phyloP scores from a whole-genome alignment of 345 rosid genomes.

The Salix udensis region DNA sequence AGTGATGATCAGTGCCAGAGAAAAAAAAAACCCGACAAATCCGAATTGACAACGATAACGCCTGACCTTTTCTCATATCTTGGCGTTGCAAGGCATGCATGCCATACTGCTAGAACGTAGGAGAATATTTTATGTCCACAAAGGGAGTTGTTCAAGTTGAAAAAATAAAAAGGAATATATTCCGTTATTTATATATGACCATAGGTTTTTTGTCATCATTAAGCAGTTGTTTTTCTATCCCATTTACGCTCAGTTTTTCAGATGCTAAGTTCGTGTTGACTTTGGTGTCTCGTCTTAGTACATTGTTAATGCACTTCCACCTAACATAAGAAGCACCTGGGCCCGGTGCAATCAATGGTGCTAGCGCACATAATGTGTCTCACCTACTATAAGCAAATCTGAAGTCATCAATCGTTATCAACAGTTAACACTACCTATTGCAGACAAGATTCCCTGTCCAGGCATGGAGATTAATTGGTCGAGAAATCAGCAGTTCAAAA shows the following conservation, averaged over 20 bases:
- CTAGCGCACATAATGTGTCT: not conserved
- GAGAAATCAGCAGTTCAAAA: not conserved
- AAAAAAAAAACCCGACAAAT: not conserved
- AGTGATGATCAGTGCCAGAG: not conserved
- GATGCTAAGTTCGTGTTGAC: not conserved
- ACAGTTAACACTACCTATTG: not conserved
- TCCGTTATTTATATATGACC: not conserved
- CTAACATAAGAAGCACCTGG: not conserved
- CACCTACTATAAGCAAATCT: not conserved
- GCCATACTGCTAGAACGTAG: not conserved
- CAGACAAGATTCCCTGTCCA: not conserved
- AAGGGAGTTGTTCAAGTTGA: not conserved
- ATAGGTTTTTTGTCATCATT: not conserved
- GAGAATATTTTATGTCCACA: not conserved
- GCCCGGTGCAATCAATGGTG: not conserved
- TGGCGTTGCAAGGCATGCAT: not conserved
- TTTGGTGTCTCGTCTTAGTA: not conserved
- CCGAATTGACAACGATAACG: not conserved
- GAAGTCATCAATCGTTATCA: not conserved
- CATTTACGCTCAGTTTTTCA: not conserved
- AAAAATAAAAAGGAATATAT: not conserved
- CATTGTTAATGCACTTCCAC: not conserved
- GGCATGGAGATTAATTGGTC: not conserved
- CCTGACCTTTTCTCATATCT: not conserved
- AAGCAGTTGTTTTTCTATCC: not conserved